Base-by-base conservation (phyloP, 257 asterid species). In the Coffea eugenioides region DNA sequence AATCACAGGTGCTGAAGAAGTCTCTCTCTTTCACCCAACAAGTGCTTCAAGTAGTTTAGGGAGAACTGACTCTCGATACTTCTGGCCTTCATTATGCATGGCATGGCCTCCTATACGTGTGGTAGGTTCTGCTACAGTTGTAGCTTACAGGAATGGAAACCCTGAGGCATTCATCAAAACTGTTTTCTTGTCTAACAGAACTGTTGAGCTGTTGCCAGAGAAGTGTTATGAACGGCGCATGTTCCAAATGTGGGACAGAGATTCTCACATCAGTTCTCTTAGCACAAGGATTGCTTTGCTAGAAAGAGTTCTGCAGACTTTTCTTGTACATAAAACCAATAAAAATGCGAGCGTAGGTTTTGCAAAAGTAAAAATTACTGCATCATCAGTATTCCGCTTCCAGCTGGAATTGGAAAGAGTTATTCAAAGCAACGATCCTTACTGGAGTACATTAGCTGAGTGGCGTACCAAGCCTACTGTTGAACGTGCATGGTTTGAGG, bases 391-490 rank as follows among this genome's bases (percentile, higher is more conserved):
- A 41, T 87, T 87, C 77, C 97, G 91, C 48, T 94, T 94, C 82
- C 94, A 84, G 78, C 80, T 94, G 85, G 97, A 88, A 79, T 68
- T 94, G 76, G 95, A 90, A 77, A 88, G 94, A 78, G 84, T 81
- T 71, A 79, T 93, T 71, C 86, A 77, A 56, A 82, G 81, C 79
- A 84, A 90, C 39, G 97, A 94, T 79, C 82, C 92, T 46, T 77
- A 83, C 59, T 92, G 98, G 98, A 84, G 89, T 75, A 84, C 90
- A 51, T 70, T 89, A 67, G 94, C 93, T 49, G 94, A 90, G 81
- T 93, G 98, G 98, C 87, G 98, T 84, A 94, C 96, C 8, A 86
- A 82, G 89, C 97, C 97, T 59, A 76, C 66, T 52, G 78, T 87
- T 39, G 98, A 93, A 78, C 93, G 87, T n/a, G 80, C 71, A 7